A percentile compares a stretch with the other conserved stretches of the same genome.
Conservation (phyloP, 495 filamentous ascomycete species). For the Glutinoglossum americanum region DNA sequence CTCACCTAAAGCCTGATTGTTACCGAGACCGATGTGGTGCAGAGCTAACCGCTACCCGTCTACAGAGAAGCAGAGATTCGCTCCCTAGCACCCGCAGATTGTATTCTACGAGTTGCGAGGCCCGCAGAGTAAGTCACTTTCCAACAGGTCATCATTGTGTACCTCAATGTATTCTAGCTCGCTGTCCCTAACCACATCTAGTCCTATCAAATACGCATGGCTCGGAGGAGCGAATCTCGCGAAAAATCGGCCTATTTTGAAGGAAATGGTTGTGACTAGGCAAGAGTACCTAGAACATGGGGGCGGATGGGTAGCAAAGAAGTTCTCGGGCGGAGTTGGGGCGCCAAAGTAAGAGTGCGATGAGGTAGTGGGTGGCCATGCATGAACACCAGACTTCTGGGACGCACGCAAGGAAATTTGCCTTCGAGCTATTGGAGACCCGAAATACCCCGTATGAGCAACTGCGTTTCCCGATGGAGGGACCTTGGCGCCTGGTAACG, state of each 20-base stretch:
- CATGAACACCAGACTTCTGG: background rate
- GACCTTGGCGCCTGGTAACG: no score
- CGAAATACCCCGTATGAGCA: no score
- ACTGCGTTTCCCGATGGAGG: no score
- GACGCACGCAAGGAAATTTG: no score
- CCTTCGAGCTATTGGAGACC: no score
- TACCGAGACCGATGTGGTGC: background rate
- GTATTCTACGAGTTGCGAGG: slow-evolving; percentile 46
- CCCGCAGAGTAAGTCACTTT: slow-evolving; percentile 28
- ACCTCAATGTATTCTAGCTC: background rate
- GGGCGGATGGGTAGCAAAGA: slow-evolving; percentile 50
- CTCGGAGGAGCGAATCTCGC: slow-evolving; percentile 59
- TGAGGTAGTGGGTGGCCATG: background rate
- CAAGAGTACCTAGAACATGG: slow-evolving; percentile 83
- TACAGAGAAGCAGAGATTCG: slow-evolving; percentile 46
- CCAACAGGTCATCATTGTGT: background rate
- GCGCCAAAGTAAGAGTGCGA: background rate
- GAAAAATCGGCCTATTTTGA: slow-evolving; percentile 35
- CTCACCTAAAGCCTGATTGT: background rate
- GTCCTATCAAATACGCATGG: slow-evolving; percentile 68
- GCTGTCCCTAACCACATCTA: slow-evolving; percentile 10
- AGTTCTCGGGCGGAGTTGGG: slow-evolving; percentile 25
- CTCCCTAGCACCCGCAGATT: slow-evolving; percentile 53
- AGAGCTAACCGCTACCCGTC: background rate
- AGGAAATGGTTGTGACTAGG: slow-evolving; percentile 49